These are phyloP conservation scores for Vigna radiata DNA, from an alignment of 306 rosid species.

Conservation along the genomic window DNA sequence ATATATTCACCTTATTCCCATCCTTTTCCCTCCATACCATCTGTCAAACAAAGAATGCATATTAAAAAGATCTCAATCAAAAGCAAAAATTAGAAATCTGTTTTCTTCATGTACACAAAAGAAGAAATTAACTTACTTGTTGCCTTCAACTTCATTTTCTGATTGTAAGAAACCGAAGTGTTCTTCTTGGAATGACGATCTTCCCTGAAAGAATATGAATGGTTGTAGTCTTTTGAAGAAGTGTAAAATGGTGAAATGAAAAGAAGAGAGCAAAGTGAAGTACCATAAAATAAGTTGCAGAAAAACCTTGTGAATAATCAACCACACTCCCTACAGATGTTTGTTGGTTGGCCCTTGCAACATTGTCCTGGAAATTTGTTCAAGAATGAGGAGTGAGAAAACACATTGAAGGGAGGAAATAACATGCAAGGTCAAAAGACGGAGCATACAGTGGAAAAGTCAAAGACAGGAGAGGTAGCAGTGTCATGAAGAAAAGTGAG, in stretches of 20 bases:
- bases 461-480: slow-evolving; percentile 80
- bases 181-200: slow-evolving; percentile 68
- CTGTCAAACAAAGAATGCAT: slow-evolving; percentile 56
- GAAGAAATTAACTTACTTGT: slow-evolving; percentile 61
- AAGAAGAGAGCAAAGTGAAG: slow-evolving; percentile 8
- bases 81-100: slow-evolving; percentile 13
- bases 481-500: slow-evolving; percentile 79
- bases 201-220: slow-evolving; percentile 59
- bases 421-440: slow-evolving; percentile 10
- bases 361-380: slow-evolving; percentile 59
- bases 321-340: slow-evolving; percentile 59
- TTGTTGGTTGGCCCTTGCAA: slow-evolving; percentile 52
- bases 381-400: slow-evolving; percentile 26
- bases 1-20: slow-evolving; percentile 50
- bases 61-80: slow-evolving; percentile 13
- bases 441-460: slow-evolving; percentile 66
- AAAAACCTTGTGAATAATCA: slow-evolving; percentile 81
- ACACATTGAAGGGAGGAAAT: not conserved
- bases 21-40: slow-evolving; percentile 68
- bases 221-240: slow-evolving; percentile 28
- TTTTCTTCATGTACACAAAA: not conserved
- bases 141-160: slow-evolving; percentile 63
- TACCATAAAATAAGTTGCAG: slow-evolving; percentile 87
- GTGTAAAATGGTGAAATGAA: not conserved
- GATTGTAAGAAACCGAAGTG: slow-evolving; percentile 69